Base-by-base conservation (phyloP, 306 rosid species). In the Prinsepia uniflora region DNA sequence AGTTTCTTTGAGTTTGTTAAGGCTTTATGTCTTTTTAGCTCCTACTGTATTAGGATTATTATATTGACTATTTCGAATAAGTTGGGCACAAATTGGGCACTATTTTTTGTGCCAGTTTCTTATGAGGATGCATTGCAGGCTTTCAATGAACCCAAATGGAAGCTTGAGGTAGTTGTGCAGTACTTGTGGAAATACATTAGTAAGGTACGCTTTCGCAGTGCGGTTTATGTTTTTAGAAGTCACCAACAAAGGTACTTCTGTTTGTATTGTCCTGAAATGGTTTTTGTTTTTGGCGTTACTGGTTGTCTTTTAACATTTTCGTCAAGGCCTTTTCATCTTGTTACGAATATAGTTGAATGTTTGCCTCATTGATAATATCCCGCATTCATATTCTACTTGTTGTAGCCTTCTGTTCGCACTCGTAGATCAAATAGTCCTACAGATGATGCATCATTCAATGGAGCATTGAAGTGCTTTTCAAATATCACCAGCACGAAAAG, bases 331-430 rank as follows among this genome's bases (percentile, higher is more conserved):
- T 20, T 43, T 72, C 40, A 34, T 59, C 12, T 59, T 8, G 57
- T 43, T 12, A 66, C 30, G 54, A 45, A 39, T 13, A 11, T 24
- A 57, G 36, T 15, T 50, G 20, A 46, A 17, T 8, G 34, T 61
- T 22, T 63, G 50, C 58, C n/a, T 60, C 61, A 22, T 46, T 68
- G 15, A 11, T 76, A 46, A 12, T 52, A 17, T 75, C n/a, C 66
- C n/a, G 77, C 63, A 55, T 54, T 10, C 22, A 34, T 55, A 24
- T 9, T 11, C 34, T 75, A 17, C 79, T 30, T 50, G 50, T 77
- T 79, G 84, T 84, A 93, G 97, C 90, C 96, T 76, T 73, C 96
- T 71, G 81, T 87, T 80, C 89, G 88, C 60, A 90, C 97, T 60
- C 87, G 96, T 42, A 86, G 88, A 66, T 60, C 97, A 68, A 83